Percentiles rank a stretch among this genome's conserved stretches.
Conservation (phyloP, 2,329 filamentous ascomycete species). For the Talaromyces sp. region DNA sequence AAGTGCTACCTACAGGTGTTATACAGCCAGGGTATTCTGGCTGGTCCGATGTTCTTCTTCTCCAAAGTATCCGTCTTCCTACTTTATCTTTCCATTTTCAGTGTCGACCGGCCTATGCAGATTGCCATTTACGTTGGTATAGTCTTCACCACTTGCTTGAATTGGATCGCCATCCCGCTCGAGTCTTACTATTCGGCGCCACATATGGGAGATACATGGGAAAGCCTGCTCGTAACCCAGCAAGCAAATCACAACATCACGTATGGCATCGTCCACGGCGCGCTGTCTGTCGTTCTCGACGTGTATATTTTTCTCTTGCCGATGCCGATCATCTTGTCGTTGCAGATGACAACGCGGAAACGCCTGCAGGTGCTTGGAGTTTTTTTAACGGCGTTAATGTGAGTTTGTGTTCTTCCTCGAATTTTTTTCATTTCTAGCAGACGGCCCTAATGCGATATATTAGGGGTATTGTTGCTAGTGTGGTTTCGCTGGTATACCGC, state of each 20-base stretch:
- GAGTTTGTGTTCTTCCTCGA: not conserved
- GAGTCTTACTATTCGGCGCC: not conserved
- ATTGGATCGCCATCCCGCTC: not conserved
- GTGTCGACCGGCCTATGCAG: not conserved
- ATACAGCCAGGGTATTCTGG: not conserved
- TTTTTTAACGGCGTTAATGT: not conserved
- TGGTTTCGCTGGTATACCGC: not conserved
- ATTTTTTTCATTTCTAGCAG: not conserved
- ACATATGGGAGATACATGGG: not conserved
- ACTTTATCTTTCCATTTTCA: not conserved
- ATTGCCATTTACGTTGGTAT: not conserved
- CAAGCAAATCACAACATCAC: not conserved
- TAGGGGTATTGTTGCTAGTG: not conserved
- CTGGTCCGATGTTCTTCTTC: conserved; percentile 1
- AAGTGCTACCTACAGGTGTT: not conserved
- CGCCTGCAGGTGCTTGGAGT: not conserved
- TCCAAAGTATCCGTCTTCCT: not conserved
- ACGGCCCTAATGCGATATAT: not conserved
- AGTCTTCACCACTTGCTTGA: not conserved
- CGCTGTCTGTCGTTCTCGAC: not conserved
- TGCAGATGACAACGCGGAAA: not conserved
- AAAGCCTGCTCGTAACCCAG: not conserved
- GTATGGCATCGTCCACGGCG: not conserved
- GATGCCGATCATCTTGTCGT: not conserved
- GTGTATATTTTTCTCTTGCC: conserved; percentile 1